phyloP scores from a whole-genome alignment of 805 yeast genomes.

The Cyberlindnera bimundalis region DNA sequence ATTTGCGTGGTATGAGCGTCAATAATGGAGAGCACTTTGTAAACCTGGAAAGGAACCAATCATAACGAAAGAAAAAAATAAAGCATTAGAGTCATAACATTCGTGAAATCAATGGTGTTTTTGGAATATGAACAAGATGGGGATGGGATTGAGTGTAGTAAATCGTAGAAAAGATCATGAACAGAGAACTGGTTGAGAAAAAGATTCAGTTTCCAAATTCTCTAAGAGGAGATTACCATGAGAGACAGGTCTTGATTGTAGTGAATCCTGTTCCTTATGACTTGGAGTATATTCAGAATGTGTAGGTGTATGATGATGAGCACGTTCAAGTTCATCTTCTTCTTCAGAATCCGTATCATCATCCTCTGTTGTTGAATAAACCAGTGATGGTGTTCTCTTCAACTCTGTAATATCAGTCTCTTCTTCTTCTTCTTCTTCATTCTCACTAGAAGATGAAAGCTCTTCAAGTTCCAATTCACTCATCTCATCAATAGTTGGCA shows the following conservation, averaged over 20 bases:
- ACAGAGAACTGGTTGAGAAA: not conserved
- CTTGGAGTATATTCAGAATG: constrained; percentile 2
- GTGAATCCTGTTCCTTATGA: not conserved
- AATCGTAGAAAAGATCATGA: not conserved
- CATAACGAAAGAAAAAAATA: not conserved
- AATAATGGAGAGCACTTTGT: too few relatives aligned
- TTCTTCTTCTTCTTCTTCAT: constrained; percentile 11
- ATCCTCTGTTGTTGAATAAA: constrained; percentile 17
- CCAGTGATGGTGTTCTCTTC: constrained; percentile 17
- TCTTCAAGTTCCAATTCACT: constrained; percentile 21
- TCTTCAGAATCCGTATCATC: constrained; percentile 15
- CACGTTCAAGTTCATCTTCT: not conserved
- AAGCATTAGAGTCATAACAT: not conserved
- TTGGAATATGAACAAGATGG: not conserved
- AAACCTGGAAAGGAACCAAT: too few relatives aligned
- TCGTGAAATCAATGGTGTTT: not conserved
- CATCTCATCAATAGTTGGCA: constrained; percentile 26
- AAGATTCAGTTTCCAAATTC: not conserved
- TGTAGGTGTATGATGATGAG: not conserved
- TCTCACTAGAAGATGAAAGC: constrained; percentile 13
- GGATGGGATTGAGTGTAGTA: not conserved
- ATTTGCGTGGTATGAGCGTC: constrained; percentile 3
- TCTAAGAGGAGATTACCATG: not conserved
- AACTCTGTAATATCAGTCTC: constrained; percentile 24
- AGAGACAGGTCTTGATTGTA: not conserved